Percentiles rank a stretch among this genome's conserved stretches.
Conservation (phyloP, 1,284 basidiomycete species). For the Cronartium quercuum region DNA sequence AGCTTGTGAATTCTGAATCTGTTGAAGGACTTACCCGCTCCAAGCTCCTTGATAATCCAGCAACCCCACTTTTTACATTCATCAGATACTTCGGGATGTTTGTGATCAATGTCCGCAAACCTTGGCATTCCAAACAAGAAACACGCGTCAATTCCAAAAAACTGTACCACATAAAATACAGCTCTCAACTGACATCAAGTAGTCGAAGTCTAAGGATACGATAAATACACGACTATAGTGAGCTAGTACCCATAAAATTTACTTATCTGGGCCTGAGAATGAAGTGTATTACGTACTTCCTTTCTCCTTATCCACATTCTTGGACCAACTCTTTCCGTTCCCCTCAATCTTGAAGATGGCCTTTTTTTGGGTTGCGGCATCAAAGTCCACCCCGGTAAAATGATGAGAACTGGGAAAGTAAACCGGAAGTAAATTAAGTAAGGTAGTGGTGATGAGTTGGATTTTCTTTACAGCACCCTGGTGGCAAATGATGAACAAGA, state of each 20-base stretch:
- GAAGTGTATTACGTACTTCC: constrained; percentile 46
- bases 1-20: background rate
- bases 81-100: constrained; percentile 1
- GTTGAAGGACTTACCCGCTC: background rate
- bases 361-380: constrained; percentile 61
- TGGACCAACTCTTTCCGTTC: constrained; percentile 45
- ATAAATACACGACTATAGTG: background rate
- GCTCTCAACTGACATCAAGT: background rate
- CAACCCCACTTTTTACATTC: constrained; percentile 5
- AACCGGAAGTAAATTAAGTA: no score
- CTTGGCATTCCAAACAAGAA: background rate
- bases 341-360: constrained; percentile 59
- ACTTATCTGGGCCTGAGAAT: background rate
- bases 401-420: background rate
- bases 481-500: constrained; percentile 41
- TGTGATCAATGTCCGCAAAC: background rate
- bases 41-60: constrained; percentile 2
- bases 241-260: background rate
- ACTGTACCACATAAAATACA: background rate
- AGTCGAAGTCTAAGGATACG: background rate
- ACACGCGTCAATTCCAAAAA: background rate
- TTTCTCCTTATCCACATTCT: constrained; percentile 50
- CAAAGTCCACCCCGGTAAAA: constrained; percentile 72
- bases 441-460: no score
- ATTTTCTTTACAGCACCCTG: background rate